A percentile compares a stretch with the other conserved stretches of the same genome.
These are phyloP conservation scores for Picea sitchensis DNA, from an alignment of 75 land plant genomes.

Conservation along the genomic window DNA sequence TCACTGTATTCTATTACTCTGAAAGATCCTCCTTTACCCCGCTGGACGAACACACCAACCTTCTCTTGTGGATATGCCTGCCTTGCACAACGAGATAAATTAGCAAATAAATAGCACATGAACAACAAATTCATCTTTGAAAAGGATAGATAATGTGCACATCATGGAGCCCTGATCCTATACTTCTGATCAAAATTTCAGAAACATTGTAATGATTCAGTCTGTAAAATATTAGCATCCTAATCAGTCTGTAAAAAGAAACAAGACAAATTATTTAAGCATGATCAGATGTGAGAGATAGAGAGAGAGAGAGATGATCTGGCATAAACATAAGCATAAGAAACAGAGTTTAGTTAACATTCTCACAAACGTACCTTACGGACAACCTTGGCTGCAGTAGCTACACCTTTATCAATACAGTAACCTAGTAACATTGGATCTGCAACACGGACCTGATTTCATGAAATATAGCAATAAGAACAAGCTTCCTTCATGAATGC, in stretches of 20 bases:
- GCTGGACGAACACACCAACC: slow-evolving; percentile 84
- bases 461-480: slow-evolving; percentile 12
- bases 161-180: not conserved
- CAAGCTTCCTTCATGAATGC: not conserved
- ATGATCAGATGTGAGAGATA: not conserved
- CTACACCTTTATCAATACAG: slow-evolving; percentile 78
- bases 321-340: not conserved
- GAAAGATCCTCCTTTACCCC: slow-evolving; percentile 80
- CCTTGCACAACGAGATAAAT: slow-evolving; percentile 1
- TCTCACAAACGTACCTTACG: slow-evolving; percentile 55
- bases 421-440: slow-evolving; percentile 91
- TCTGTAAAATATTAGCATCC: too few relatives aligned
- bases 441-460: slow-evolving; percentile 79
- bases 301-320: not conserved
- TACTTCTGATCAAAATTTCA: not conserved
- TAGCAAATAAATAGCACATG: not conserved
- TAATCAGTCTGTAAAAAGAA: not conserved
- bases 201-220: not conserved
- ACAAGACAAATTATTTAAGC: not conserved
- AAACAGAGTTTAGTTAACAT: not conserved
- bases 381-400: slow-evolving; percentile 88
- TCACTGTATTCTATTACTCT: slow-evolving; percentile 91
- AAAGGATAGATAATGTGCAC: not conserved
- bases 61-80: slow-evolving; percentile 92
- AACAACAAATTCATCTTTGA: not conserved